A percentile compares a stretch with the other conserved stretches of the same genome.
phyloP scores from a whole-genome alignment of 345 rosid species.

The Gossypium australe region DNA sequence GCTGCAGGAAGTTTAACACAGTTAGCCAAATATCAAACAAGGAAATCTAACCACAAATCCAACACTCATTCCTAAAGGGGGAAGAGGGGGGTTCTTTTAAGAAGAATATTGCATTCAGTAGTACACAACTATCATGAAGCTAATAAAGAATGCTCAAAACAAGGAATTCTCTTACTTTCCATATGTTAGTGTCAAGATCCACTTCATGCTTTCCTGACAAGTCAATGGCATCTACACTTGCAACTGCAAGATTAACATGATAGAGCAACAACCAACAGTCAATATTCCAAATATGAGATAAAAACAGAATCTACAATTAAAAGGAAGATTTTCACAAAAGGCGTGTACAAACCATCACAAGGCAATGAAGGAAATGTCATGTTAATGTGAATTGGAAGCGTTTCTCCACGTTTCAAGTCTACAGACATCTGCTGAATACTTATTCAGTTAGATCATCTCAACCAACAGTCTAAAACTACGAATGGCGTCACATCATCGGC shows the following conservation, averaged over 20 bases:
- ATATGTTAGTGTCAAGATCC: slow-evolving; percentile 93
- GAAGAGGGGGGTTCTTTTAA: not conserved
- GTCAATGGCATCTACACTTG: slow-evolving; percentile 97
- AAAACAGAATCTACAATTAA: not conserved
- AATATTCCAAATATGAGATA: slow-evolving; percentile 4
- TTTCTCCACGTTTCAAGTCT: slow-evolving; percentile 94
- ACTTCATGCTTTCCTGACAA: slow-evolving; percentile 99
- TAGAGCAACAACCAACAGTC: slow-evolving; percentile 6
- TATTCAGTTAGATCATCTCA: not conserved
- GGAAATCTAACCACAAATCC: not conserved
- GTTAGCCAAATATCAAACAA: slow-evolving; percentile 19
- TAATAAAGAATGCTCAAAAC: not conserved
- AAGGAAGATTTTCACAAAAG: slow-evolving; percentile 3
- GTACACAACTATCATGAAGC: not conserved
- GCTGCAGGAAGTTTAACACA: slow-evolving; percentile 52
- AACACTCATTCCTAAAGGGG: not conserved
- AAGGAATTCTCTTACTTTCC: slow-evolving; percentile 61
- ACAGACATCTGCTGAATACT: slow-evolving; percentile 75
- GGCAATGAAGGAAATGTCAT: slow-evolving; percentile 89
- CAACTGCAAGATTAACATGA: slow-evolving; percentile 39
- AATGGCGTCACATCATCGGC: not conserved
- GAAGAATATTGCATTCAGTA: slow-evolving; percentile 1
- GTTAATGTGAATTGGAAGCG: slow-evolving; percentile 84
- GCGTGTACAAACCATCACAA: slow-evolving; percentile 62
- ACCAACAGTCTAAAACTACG: not conserved